Evolutionary conservation across 805 yeast species (phyloP).

Genomic region (Schizosaccharomyces lindneri): DNA sequence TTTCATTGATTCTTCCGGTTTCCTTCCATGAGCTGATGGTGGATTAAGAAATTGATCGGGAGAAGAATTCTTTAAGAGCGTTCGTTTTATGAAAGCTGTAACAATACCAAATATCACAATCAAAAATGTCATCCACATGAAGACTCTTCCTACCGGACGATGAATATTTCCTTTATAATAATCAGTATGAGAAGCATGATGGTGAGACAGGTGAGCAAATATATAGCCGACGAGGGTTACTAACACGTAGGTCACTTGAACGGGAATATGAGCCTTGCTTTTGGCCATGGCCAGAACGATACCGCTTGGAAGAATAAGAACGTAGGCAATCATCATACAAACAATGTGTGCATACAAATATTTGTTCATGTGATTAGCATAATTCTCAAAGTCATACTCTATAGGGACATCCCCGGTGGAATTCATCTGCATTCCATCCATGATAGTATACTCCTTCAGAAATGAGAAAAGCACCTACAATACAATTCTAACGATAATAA

Average conservation of each 20-base stretch:
- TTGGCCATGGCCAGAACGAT: constrained; percentile 37
- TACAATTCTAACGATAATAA: too few relatives aligned
- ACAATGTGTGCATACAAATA: constrained; percentile 20
- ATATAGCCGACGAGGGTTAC: constrained; percentile 26
- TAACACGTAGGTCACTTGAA: constrained; percentile 26
- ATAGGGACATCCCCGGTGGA: not conserved
- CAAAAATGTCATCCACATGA: not conserved
- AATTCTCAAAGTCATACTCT: not conserved
- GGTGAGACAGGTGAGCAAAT: constrained; percentile 21
- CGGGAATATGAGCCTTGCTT: constrained; percentile 33
- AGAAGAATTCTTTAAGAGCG: not conserved
- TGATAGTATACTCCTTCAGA: not conserved
- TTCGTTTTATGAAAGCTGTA: not conserved
- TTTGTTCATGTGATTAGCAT: not conserved
- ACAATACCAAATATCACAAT: not conserved
- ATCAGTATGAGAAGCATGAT: not conserved
- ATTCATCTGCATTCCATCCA: not conserved
- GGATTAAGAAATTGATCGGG: not conserved
- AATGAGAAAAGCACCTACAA: too few relatives aligned
- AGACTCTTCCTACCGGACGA: not conserved
- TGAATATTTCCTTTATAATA: not conserved
- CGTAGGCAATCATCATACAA: constrained; percentile 20
- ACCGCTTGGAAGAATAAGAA: constrained; percentile 40
- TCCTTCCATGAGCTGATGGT: not conserved
- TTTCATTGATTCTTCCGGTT: not conserved